Evolutionary conservation across 148 eudicot genomes (phyloP), one percentile per base, ranked within the genome.

Genomic region (Fagopyrum tataricum): DNA sequence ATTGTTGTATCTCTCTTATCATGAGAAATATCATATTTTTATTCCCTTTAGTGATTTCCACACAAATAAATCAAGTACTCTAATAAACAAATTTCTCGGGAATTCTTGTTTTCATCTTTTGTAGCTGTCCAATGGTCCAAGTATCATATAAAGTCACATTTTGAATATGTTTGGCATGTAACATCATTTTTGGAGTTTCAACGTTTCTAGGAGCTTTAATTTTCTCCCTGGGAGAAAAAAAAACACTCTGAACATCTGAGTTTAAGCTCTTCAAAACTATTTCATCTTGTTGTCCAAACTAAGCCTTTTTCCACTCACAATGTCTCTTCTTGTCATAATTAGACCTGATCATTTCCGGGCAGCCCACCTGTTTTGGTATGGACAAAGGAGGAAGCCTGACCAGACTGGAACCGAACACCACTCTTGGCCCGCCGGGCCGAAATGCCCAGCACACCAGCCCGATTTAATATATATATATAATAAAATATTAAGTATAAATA

Each of bases 51-150:
- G 55, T 49, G 55, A 49, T 49, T 15, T 20, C 64, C 26, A 58
- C 64, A 58, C 31, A 58, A 58, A 58, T 58, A 56, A 46, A 21
- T 56, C 64, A 56, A 56, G 31, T 56, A 23, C 31, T 21, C 64
- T 58, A 21, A 1, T 8, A 58, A 12, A 21, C 12, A 58, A 21
- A 23, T 7, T 21, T 58, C 64, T 58, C 18, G 7, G 20, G 1
- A 17, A 53, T 53, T 53, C 59, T 53, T 53, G 23, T 53, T 53
- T 53, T n/a, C 26, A n/a, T 18, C n/a, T 53, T 1, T 18, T 53
- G 23, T 18, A 53, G 59, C 53, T 13, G 14, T 48, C 53, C 13
- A 48, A 48, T 48, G 53, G 53, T 48, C 53, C 18, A 13, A 14
- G 18, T 48, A 48, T 12, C 17, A 48, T n/a, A 48, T 48, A 48